A percentile compares a stretch with the other conserved stretches of the same genome.
Evolutionary conservation across 176 grass and related monocot genomes (phyloP).

Genomic region (Puccinellia tenuiflora): DNA sequence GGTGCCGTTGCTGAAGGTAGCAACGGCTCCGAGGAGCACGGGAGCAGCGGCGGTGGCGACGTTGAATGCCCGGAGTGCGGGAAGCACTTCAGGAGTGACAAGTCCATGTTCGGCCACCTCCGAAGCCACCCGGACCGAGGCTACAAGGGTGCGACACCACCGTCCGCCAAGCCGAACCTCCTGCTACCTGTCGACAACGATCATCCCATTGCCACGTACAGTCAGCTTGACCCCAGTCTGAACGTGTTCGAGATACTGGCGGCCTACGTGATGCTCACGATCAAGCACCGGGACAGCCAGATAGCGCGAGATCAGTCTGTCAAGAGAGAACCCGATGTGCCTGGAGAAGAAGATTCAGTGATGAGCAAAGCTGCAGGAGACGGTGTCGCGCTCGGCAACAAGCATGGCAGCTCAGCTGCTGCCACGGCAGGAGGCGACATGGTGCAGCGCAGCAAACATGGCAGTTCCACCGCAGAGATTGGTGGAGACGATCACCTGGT

Average conservation of each 20-base stretch:
- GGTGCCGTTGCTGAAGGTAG: background rate
- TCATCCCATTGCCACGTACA: background rate
- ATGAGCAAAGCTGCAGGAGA: background rate
- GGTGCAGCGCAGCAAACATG: background rate
- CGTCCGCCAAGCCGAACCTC: background rate
- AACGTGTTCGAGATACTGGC: background rate
- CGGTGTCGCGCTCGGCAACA: background rate
- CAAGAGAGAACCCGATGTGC: background rate
- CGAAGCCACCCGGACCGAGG: slow-evolving; percentile 32
- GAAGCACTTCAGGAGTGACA: slow-evolving; percentile 35
- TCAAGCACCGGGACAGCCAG: background rate
- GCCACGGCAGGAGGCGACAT: background rate
- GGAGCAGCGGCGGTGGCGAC: background rate
- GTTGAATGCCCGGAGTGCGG: slow-evolving; percentile 23
- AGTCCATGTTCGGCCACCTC: slow-evolving; percentile 43
- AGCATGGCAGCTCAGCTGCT: background rate
- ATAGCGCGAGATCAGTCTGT: background rate
- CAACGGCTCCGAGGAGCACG: background rate
- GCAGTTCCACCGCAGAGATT: background rate
- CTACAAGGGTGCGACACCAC: slow-evolving; percentile 16
- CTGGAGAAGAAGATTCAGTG: background rate
- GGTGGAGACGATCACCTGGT: background rate
- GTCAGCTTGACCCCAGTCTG: background rate
- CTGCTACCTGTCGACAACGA: background rate
- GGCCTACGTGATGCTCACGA: background rate